phyloP scores from a whole-genome alignment of 805 yeast genomes.

The Ogataea salicorniae region DNA sequence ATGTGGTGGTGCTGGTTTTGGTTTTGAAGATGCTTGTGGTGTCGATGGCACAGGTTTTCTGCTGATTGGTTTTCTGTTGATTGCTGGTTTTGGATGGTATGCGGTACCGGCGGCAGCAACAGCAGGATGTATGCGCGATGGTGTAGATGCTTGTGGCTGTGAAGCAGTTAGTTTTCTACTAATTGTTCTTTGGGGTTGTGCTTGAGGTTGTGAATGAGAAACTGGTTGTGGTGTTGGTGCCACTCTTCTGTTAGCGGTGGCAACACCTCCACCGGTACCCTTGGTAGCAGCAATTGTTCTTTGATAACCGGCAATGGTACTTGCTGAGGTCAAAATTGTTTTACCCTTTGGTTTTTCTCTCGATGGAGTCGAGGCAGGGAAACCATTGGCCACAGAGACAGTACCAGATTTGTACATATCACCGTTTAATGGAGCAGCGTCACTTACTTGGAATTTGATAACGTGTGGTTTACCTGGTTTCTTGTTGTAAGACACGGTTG shows the following conservation, averaged over 20 bases:
- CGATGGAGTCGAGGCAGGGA: slow-evolving; percentile 66
- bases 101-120: slow-evolving; percentile 36
- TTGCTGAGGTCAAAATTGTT: slow-evolving; percentile 22
- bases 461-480: slow-evolving; percentile 78
- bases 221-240: slow-evolving; percentile 12
- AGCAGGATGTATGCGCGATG: slow-evolving; percentile 14
- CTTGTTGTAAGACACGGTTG: slow-evolving; percentile 77
- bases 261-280: slow-evolving; percentile 3
- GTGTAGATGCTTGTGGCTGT: slow-evolving; percentile 5
- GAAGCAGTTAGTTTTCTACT: slow-evolving; percentile 18
- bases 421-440: slow-evolving; percentile 56
- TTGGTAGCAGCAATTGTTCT: slow-evolving; percentile 12
- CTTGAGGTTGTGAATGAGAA: slow-evolving; percentile 12
- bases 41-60: slow-evolving; percentile 20
- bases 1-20: slow-evolving; percentile 23
- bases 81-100: slow-evolving; percentile 32
- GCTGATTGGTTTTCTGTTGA: slow-evolving; percentile 27
- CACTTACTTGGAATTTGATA: slow-evolving; percentile 63
- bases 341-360: slow-evolving; percentile 70
- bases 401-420: slow-evolving; percentile 87
- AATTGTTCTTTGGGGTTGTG: slow-evolving; percentile 19
- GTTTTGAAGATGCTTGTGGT: slow-evolving; percentile 19
- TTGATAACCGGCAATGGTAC: slow-evolving; percentile 24
- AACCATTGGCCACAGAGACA: slow-evolving; percentile 75
- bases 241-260: slow-evolving; percentile 14